Percentiles rank a stretch among this genome's conserved stretches.
phyloP scores from a whole-genome alignment of 257 asterid genomes.

The Solanum habrochaites region DNA sequence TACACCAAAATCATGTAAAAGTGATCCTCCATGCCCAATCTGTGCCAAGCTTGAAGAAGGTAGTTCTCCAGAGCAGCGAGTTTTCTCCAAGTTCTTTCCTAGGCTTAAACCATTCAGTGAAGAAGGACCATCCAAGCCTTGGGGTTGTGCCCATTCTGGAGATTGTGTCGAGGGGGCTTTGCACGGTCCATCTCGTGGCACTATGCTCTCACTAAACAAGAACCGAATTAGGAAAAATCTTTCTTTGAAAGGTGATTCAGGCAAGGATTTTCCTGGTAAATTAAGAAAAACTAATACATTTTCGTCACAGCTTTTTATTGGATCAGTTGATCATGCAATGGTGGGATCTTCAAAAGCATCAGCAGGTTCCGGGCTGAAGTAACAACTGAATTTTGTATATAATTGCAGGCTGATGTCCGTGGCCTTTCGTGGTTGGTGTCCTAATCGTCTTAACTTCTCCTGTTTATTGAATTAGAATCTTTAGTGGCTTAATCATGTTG shows the following conservation, averaged over 20 bases:
- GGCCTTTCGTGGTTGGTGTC: background rate
- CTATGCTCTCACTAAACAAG: slow-evolving; percentile 59
- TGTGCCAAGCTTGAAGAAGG: slow-evolving; percentile 60
- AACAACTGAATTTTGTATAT: slow-evolving; percentile 1
- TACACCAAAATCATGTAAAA: slow-evolving; percentile 67
- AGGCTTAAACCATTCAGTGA: slow-evolving; percentile 53
- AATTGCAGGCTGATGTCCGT: background rate
- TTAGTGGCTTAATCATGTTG: background rate
- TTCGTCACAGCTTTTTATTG: slow-evolving; percentile 43
- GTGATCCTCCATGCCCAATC: slow-evolving; percentile 87
- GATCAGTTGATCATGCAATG: slow-evolving; percentile 40
- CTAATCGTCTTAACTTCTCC: background rate
- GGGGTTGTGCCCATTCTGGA: slow-evolving; percentile 82
- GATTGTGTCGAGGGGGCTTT: slow-evolving; percentile 84
- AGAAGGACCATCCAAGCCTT: slow-evolving; percentile 60
- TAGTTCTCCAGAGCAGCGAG: slow-evolving; percentile 43
- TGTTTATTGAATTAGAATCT: background rate
- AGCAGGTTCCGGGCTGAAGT: slow-evolving; percentile 25
- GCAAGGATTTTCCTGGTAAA: slow-evolving; percentile 62
- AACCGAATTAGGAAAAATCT: slow-evolving; percentile 49
- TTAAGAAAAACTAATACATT: slow-evolving; percentile 44
- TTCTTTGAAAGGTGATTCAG: slow-evolving; percentile 38
- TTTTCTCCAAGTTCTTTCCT: slow-evolving; percentile 57
- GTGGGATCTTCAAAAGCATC: slow-evolving; percentile 45
- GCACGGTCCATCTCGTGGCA: slow-evolving; percentile 45